phyloP scores from a whole-genome alignment of 2,329 filamentous ascomycete genomes.

The Chaetomiaceae sp. region DNA sequence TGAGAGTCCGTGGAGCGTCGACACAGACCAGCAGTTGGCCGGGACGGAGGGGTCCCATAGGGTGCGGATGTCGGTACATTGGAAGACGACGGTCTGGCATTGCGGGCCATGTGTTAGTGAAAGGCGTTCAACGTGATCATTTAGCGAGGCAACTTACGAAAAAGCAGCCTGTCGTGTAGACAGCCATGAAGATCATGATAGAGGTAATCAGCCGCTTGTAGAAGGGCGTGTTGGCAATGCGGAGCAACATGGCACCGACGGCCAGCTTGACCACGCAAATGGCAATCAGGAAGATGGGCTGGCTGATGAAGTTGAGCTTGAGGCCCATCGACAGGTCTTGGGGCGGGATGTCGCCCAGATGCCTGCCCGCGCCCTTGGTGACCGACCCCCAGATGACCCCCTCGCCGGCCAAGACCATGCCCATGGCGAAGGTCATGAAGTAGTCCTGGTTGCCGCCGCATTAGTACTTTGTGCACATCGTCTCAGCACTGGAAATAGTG shows the following conservation, averaged over 20 bases:
- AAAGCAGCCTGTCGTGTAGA: conserved; percentile 31
- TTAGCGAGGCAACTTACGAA: conserved; percentile 29
- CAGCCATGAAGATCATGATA: conserved; percentile 33
- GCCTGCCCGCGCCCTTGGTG: conserved; percentile 39
- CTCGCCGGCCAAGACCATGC: conserved; percentile 33
- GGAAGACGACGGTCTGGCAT: conserved; percentile 39
- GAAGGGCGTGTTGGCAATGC: conserved; percentile 33
- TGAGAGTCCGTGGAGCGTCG: conserved; percentile 36
- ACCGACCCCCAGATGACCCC: conserved; percentile 37
- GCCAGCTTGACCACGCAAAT: conserved; percentile 39
- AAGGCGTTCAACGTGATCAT: no score
- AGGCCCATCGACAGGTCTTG: conserved; percentile 32
- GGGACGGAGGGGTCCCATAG: conserved; percentile 38
- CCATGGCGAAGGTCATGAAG: conserved; percentile 27
- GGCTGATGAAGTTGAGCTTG: conserved; percentile 38
- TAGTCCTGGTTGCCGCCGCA: conserved; percentile 22
- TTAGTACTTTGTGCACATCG: no score
- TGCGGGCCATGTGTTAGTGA: no score
- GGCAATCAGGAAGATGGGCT: conserved; percentile 38
- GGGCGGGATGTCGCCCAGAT: conserved; percentile 36
- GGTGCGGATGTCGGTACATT: conserved; percentile 41
- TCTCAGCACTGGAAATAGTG: no score
- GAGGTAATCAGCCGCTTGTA: conserved; percentile 33
- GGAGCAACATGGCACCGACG: conserved; percentile 36
- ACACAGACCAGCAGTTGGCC: conserved; percentile 36